Evolutionary conservation across 164 flowering plant genomes (phyloP), one percentile per base, ranked within the genome.

Genomic region (Brasenia schreberi): DNA sequence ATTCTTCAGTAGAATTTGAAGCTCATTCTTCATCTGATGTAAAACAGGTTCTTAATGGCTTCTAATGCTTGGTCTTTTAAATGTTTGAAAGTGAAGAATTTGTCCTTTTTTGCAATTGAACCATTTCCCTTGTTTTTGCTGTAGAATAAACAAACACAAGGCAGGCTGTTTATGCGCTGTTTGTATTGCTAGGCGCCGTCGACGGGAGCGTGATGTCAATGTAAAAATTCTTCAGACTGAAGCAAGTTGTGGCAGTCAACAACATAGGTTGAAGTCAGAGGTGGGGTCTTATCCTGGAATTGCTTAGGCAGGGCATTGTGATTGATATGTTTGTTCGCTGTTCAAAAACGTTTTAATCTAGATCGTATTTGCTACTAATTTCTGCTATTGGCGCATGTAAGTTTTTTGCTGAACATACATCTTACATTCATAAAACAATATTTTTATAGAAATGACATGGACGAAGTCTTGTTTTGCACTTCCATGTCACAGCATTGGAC

Each of bases 141-240:
- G 73, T 85, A 91, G 99, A 74, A 70, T 83, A 62, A 80, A 83
- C 75, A 82, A 77, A 70, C 97, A 92, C 73, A 95, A 95, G 77
- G 77, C 75, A 49, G 93, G 82, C 61, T 95, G 99, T 68, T 69
- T 89, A 49, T 95, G 99, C 81, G 99, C 97, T 52, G 84, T 95
- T 68, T 92, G 97, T 80, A 81, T 89, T 68, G 75, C 92, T 70
- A 92, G 78, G 81, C 89, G 97, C n/a, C 90, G 90, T 5, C 83
- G 87, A 73, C 77, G 71, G 70, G 97, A 95, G 75, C 90, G 94
- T n/a, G 90, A 88, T 73, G 87, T 73, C 74, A 81, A 60, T 78
- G 77, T 77, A 66, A 83, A 72, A 69, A 52, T 74, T 64, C 70
- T 76, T 66, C 84, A 75, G 45, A 59, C 42, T 69, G 81, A 75